phyloP scores from a whole-genome alignment of 768 basidiomycete species.

The Boletus rubropictus region DNA sequence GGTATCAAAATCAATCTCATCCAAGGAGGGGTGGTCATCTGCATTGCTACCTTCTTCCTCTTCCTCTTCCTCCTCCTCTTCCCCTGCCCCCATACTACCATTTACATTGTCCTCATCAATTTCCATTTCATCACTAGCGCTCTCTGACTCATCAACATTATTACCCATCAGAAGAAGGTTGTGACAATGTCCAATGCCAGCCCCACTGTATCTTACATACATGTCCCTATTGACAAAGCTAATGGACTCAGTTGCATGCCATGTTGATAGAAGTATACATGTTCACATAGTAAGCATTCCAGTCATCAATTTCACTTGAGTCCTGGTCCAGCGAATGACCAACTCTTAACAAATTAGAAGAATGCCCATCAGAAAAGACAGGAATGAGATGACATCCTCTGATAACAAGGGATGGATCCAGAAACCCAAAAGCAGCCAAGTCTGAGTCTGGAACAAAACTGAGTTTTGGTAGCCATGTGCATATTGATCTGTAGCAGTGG shows the following conservation, averaged over 20 bases:
- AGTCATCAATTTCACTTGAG: slow-evolving; percentile 12
- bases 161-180: neutral
- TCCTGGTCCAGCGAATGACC: neutral
- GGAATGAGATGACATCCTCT: slow-evolving; percentile 33
- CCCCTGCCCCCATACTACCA: no score
- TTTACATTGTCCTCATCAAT: no score
- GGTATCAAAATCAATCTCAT: no score
- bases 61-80: no score
- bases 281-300: slow-evolving; percentile 23
- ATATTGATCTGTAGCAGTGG: neutral
- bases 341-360: neutral
- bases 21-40: no score
- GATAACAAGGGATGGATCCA: slow-evolving; percentile 32
- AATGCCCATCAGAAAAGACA: slow-evolving; percentile 21
- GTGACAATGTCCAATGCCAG: slow-evolving; percentile 26
- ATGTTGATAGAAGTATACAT: slow-evolving; percentile 17
- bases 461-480: slow-evolving; percentile 16
- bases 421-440: slow-evolving; percentile 30
- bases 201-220: slow-evolving; percentile 25
- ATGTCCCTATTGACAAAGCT: slow-evolving; percentile 23
- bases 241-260: neutral
- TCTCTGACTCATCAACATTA: neutral
- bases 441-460: slow-evolving; percentile 20
- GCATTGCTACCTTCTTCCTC: no score
- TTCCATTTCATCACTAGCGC: neutral